Conservation (phyloP, 2,329 filamentous ascomycete species). For the Diaporthe sp. region DNA sequence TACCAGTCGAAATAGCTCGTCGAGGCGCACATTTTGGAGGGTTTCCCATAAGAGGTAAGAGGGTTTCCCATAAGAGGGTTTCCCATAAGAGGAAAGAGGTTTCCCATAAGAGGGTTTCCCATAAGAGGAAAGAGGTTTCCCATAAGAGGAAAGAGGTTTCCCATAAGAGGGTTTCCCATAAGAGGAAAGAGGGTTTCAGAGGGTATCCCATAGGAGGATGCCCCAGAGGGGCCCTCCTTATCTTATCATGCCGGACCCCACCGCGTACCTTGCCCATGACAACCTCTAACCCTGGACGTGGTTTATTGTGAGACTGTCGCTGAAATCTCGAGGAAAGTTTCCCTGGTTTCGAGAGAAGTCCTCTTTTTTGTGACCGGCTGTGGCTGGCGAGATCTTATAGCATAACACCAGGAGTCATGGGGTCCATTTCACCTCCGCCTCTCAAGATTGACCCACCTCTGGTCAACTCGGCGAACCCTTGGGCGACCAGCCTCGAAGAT, state of each 20-base stretch:
- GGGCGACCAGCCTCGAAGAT: conserved; percentile 77
- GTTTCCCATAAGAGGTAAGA: too few relatives aligned
- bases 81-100: too few relatives aligned
- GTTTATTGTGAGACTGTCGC: neutral
- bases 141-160: too few relatives aligned
- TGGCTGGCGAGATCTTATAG: neutral
- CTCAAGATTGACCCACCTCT: conserved; percentile 74
- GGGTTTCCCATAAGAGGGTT: too few relatives aligned
- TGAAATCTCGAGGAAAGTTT: neutral
- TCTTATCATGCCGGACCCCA: conserved; percentile 40
- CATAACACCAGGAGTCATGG: conserved; percentile 22
- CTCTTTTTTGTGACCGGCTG: neutral
- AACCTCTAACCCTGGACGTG: neutral
- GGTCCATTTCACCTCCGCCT: conserved; percentile 54
- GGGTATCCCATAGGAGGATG: too few relatives aligned
- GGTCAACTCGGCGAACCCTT: conserved; percentile 82
- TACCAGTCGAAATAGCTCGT: too few relatives aligned
- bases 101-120: too few relatives aligned
- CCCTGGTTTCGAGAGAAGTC: neutral
- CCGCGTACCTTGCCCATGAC: neutral
- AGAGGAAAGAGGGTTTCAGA: too few relatives aligned
- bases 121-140: too few relatives aligned
- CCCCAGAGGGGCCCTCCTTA: conserved; percentile 6
- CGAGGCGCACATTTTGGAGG: too few relatives aligned
- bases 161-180: too few relatives aligned